Evolutionary conservation across 306 rosid species (phyloP).

Genomic region (Delonix regia): DNA sequence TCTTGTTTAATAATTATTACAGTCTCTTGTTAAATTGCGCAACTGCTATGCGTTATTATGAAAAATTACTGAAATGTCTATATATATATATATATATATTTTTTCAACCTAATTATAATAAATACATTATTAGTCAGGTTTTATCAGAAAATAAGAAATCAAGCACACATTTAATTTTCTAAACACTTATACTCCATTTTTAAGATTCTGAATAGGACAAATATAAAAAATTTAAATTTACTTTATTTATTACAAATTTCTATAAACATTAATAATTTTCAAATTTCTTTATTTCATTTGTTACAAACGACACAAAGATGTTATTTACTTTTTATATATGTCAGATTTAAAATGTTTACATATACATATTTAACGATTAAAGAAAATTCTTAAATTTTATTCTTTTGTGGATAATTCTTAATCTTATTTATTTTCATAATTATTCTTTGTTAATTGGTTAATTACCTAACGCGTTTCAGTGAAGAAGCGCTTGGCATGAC

Average conservation of each 20-base stretch:
- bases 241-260: not conserved
- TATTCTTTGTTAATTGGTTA: not conserved
- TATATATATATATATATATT: no score
- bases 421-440: not conserved
- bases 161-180: not conserved
- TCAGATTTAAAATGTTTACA: not conserved
- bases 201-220: not conserved
- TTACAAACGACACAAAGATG: not conserved
- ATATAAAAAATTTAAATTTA: not conserved
- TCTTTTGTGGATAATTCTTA: not conserved
- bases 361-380: not conserved
- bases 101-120: no score
- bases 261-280: no score
- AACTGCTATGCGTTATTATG: no score
- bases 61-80: no score
- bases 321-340: not conserved
- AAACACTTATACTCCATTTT: not conserved
- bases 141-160: not conserved
- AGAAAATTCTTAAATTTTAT: not conserved
- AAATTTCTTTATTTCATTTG: no score
- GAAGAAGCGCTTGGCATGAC: not conserved
- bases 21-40: no score
- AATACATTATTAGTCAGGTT: no score
- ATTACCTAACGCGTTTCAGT: not conserved
- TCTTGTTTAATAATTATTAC: no score